Percentiles rank a stretch among this genome's conserved stretches.
phyloP scores from a whole-genome alignment of 495 filamentous ascomycete genomes.

The Penicillium tannophilum region DNA sequence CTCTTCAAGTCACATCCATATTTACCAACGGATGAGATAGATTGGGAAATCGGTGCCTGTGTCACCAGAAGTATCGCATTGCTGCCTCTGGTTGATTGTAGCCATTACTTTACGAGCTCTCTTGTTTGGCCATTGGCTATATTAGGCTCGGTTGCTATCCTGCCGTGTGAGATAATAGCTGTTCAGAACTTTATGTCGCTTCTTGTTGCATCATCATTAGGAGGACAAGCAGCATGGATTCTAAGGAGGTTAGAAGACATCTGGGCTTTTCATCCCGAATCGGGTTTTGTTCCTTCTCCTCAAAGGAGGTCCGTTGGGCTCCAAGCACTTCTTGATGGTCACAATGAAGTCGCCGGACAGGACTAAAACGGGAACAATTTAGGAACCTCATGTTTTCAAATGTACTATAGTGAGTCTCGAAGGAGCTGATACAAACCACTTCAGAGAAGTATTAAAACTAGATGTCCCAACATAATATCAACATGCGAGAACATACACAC shows the following conservation, averaged over 20 bases:
- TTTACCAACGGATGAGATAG: neutral
- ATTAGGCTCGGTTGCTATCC: conserved; percentile 4
- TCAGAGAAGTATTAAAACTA: too few relatives aligned
- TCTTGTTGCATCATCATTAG: neutral
- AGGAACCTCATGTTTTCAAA: too few relatives aligned
- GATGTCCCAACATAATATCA: too few relatives aligned
- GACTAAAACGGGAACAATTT: neutral
- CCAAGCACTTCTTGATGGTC: conserved; percentile 14
- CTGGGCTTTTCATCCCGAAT: neutral
- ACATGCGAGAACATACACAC: neutral
- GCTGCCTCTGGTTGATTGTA: neutral
- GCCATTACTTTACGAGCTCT: conserved; percentile 12
- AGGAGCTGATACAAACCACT: too few relatives aligned
- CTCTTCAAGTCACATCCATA: conserved; percentile 13
- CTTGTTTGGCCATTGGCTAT: conserved; percentile 18
- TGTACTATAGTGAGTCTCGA: neutral
- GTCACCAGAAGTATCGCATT: neutral
- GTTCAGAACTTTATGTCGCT: neutral
- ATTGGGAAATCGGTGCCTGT: neutral
- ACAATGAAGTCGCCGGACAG: neutral
- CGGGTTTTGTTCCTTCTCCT: neutral
- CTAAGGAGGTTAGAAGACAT: conserved; percentile 11
- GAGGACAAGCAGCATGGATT: conserved; percentile 16
- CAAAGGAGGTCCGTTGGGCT: conserved; percentile 5
- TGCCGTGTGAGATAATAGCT: neutral